Evolutionary conservation across 176 grass and related monocot species (phyloP).

Genomic region (Oryza coarctata): DNA sequence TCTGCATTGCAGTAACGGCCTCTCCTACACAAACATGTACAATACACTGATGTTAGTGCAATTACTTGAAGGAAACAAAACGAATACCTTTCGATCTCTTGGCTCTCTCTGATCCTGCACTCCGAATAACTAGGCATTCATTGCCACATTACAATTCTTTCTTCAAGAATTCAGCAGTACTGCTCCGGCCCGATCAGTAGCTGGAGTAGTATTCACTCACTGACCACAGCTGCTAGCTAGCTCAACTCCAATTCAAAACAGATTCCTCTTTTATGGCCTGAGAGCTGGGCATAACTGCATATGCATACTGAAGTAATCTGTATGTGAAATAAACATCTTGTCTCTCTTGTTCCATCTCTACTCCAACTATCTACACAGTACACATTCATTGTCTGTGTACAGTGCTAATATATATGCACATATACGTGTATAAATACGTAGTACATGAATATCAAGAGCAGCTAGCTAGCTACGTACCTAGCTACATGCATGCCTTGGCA

Average conservation of each 20-base stretch:
- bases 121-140: slow-evolving; percentile 47
- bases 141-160: slow-evolving; percentile 30
- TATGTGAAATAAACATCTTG: slow-evolving; percentile 61
- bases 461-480: background rate
- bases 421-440: background rate
- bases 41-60: slow-evolving; percentile 23
- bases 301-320: slow-evolving; percentile 55
- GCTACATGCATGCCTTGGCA: slow-evolving; percentile 17
- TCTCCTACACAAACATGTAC: slow-evolving; percentile 18
- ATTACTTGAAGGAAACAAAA: slow-evolving; percentile 47
- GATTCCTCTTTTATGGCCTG: slow-evolving; percentile 40
- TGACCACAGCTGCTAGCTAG: slow-evolving; percentile 26
- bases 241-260: slow-evolving; percentile 52
- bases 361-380: background rate
- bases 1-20: slow-evolving; percentile 38
- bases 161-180: slow-evolving; percentile 40
- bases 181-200: slow-evolving; percentile 21
- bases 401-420: background rate
- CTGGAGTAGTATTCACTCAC: slow-evolving; percentile 45
- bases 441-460: background rate
- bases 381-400: background rate
- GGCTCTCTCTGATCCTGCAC: slow-evolving; percentile 8
- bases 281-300: slow-evolving; percentile 13
- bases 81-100: slow-evolving; percentile 12
- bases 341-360: slow-evolving; percentile 43